Evolutionary conservation across 2,329 filamentous ascomycete species (phyloP), one percentile per base, ranked within the genome.

Genomic region (Aspergillus hortae): DNA sequence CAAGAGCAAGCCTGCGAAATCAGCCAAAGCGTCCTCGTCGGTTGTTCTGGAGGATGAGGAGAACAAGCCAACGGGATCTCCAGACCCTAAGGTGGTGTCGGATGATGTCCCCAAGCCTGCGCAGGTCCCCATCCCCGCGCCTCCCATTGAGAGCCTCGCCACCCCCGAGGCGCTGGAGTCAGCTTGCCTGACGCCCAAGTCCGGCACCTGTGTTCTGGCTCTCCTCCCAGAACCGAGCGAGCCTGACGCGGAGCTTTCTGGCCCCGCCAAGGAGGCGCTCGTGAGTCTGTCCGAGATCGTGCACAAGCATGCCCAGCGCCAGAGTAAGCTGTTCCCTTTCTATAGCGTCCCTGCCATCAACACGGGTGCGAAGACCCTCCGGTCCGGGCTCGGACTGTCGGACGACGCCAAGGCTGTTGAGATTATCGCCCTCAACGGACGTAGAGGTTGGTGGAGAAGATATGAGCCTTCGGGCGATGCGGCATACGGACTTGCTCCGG

Each of bases 371-470:
- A 69, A 74, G 1, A 68, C 71, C 4, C 69, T 92, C 4, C 77
- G 84, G 51, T 73, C 78, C 38, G 75, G 79, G n/a, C 81, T 96
- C 15, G 80, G 77, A 1, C 77, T 96, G 19, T 69, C 72, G 2
- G 65, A 65, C 2, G 70, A 72, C 1, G 75, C 76, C 1, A 75
- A 83, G 6, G 41, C 52, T 1, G 75, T 90, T 14, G 85, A 92
- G 65, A 73, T 97, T 42, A 77, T 97, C 49, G 91, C 91, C 14
- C 70, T 95, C 53, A 96, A 96, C 70, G 88, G 83, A 30, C 90
- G 92, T 64, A 85, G 91, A 49, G 81, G 82, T 40, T 99, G 94
- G 94, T 95, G 86, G 83, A 87, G 88, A 63, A 82, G 81, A 52
- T 94, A 89, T 68, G 74, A 82, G 44, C 46, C 64, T 3, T 83